Conservation (phyloP, 1,284 basidiomycete genomes). For the Trametes pubescens region DNA sequence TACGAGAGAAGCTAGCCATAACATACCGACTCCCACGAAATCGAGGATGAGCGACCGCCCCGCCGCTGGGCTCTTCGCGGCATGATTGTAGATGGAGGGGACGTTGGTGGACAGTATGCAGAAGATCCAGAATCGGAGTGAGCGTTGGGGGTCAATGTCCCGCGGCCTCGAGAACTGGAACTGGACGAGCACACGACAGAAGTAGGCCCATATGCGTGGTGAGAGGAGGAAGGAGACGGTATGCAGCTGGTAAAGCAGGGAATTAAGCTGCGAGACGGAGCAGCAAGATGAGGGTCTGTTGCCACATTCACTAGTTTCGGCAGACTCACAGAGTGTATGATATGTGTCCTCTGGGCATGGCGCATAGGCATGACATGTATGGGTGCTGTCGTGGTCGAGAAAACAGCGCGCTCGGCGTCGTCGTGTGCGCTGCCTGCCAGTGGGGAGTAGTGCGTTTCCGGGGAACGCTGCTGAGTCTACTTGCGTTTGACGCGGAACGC, state of each 20-base stretch:
- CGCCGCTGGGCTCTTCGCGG: conserved; percentile 55
- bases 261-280: conserved; percentile 60
- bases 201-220: conserved; percentile 65
- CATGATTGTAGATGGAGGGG: conserved; percentile 68
- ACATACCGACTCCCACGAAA: conserved; percentile 78
- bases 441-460: not conserved
- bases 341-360: conserved; percentile 79
- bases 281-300: conserved; percentile 3
- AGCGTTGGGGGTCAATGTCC: conserved; percentile 65
- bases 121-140: conserved; percentile 70
- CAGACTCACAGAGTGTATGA: conserved; percentile 71
- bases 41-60: conserved; percentile 72
- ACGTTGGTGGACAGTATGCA: conserved; percentile 65
- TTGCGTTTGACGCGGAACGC: conserved; percentile 15
- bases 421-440: conserved; percentile 23
- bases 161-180: conserved; percentile 70
- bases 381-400: conserved; percentile 20
- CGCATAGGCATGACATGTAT: conserved; percentile 76
- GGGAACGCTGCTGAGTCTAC: conserved; percentile 11
- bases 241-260: conserved; percentile 74
- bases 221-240: conserved; percentile 78
- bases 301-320: not conserved
- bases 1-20: not conserved
- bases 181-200: conserved; percentile 66
- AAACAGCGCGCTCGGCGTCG: conserved; percentile 22